Percentiles rank a stretch among this genome's conserved stretches.
phyloP scores from a whole-genome alignment of 1,284 basidiomycete genomes.

The Melampsora larici-populina region DNA sequence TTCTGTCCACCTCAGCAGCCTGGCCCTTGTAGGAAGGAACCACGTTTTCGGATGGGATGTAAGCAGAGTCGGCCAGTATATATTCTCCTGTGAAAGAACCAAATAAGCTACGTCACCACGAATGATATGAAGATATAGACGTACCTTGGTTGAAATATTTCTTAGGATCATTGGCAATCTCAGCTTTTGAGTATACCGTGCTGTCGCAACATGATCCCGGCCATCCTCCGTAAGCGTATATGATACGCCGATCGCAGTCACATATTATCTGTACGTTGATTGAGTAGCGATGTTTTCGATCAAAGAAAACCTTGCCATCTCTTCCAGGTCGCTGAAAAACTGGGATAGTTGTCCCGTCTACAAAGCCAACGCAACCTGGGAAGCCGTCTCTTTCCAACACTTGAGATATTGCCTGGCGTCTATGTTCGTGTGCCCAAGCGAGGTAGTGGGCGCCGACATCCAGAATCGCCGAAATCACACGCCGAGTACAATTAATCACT shows the following conservation, averaged over 20 bases:
- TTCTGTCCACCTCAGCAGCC: no score
- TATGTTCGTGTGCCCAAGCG: not conserved
- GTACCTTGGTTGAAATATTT: no score
- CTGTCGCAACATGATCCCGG: not conserved
- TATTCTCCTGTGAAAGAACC: no score
- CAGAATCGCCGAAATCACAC: conserved; percentile 1
- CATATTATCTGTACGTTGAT: conserved; percentile 12
- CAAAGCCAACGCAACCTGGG: conserved; percentile 3
- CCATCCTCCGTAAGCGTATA: not conserved
- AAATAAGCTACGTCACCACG: no score
- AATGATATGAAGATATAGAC: no score
- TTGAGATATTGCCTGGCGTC: not conserved
- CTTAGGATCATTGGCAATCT: no score
- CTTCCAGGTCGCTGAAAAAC: not conserved
- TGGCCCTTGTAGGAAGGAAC: no score
- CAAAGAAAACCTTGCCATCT: conserved; percentile 1
- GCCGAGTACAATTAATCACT: not conserved
- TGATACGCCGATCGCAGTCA: no score
- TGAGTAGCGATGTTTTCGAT: not conserved
- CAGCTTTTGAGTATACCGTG: not conserved
- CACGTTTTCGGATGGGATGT: no score
- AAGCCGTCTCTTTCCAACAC: conserved; percentile 1
- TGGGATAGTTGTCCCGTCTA: no score
- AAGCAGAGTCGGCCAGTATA: no score
- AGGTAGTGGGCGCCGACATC: not conserved